These are phyloP conservation scores for Chenopodium quinoa DNA, from an alignment of 148 eudicot genomes.

Conservation along the genomic window DNA sequence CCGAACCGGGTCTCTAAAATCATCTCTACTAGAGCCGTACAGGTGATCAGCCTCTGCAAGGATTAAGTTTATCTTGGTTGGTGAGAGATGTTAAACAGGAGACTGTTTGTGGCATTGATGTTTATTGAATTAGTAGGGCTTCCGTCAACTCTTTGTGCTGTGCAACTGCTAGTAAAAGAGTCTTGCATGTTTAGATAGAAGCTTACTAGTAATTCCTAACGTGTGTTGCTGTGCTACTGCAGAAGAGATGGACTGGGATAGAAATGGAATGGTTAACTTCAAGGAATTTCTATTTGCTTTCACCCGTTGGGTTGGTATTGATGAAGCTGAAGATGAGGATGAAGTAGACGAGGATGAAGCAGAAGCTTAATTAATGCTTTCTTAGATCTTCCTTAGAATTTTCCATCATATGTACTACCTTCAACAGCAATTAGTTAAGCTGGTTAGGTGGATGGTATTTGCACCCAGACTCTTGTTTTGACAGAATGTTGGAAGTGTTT, in stretches of 20 bases:
- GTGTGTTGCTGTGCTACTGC: slow-evolving; percentile 32
- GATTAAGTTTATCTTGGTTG: not conserved
- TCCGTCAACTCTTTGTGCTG: not conserved
- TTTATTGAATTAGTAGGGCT: not conserved
- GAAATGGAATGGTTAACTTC: slow-evolving; percentile 89
- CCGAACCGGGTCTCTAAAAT: too few relatives aligned
- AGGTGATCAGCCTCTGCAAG: not conserved
- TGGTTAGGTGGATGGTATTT: not conserved
- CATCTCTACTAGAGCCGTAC: too few relatives aligned
- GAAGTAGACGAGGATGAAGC: slow-evolving; percentile 23
- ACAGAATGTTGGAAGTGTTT: not conserved
- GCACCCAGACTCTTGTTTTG: slow-evolving; percentile 5
- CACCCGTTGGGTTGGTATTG: slow-evolving; percentile 89
- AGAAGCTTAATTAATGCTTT: slow-evolving; percentile 15
- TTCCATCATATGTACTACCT: not conserved
- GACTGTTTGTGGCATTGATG: not conserved
- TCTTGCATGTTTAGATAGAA: not conserved
- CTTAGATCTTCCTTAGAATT: not conserved
- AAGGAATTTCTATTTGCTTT: slow-evolving; percentile 90
- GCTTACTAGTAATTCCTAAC: not conserved
- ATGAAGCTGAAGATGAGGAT: slow-evolving; percentile 66
- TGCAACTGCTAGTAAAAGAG: not conserved
- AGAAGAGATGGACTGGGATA: slow-evolving; percentile 99
- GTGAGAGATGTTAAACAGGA: not conserved
- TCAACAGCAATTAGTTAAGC: not conserved